Conservation (phyloP, 129 eudicot species). For the Scalesia atractyloides region DNA sequence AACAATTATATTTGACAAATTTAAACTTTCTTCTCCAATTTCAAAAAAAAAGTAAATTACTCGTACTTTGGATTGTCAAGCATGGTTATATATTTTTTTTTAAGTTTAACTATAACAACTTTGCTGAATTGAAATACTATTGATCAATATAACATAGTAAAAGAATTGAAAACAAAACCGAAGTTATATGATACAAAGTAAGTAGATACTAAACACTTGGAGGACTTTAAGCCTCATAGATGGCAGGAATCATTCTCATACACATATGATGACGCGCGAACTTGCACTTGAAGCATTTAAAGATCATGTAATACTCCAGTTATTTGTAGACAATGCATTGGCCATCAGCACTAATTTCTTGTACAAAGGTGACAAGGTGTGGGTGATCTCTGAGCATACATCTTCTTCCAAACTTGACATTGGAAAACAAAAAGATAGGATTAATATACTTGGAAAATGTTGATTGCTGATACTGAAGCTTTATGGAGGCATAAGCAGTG, state of each 20-base stretch:
- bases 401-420: background rate
- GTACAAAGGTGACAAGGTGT: background rate
- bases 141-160: too few relatives aligned
- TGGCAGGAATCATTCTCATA: background rate
- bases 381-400: background rate
- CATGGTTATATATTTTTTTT: too few relatives aligned
- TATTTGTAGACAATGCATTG: background rate
- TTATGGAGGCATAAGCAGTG: background rate
- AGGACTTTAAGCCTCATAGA: too few relatives aligned
- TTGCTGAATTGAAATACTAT: too few relatives aligned
- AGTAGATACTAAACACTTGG: too few relatives aligned
- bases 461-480: background rate
- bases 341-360: background rate
- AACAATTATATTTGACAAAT: too few relatives aligned
- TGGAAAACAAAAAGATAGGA: background rate
- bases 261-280: background rate
- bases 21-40: too few relatives aligned
- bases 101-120: too few relatives aligned
- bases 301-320: background rate
- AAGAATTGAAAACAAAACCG: too few relatives aligned
- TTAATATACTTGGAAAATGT: background rate
- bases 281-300: background rate
- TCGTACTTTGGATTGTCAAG: too few relatives aligned
- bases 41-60: too few relatives aligned
- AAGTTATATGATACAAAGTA: too few relatives aligned